Evolutionary conservation across 192 early-diverging fungal species (phyloP), one percentile per base, ranked within the genome.

Genomic region (Coemansia sp.): DNA sequence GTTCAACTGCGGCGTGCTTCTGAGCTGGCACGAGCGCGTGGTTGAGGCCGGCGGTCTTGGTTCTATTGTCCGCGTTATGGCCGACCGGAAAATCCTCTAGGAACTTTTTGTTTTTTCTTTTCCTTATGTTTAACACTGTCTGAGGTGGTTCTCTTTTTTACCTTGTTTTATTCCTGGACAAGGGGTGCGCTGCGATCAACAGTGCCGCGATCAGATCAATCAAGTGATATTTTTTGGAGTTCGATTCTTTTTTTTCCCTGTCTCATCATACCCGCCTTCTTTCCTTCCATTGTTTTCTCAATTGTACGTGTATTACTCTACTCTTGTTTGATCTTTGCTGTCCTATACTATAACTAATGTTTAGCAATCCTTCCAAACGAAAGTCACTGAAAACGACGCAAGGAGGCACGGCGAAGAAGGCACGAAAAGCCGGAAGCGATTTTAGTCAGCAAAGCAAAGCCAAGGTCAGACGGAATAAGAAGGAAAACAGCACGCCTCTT

Each of bases 11-110:
- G 88, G 88, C 13, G 85, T 93, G 56, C 70, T 98, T 64, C 80
- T 98, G 64, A 84, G 85, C 65, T 98, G 95, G 95, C 97, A 98
- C 68, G 95, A 98, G 66, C 94, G 96, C 83, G 91, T 96, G n/a
- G 88, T 89, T 22, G 94, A 97, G 78, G 87, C 89, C 55, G 91
- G 89, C 49, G 96, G 96, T 21, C 83, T 93, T 45, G 95, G 95
- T 16, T 87, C 87, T 36, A 94, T 98, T 69, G 91, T 97, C 42
- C 90, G 96, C 45, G 93, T 94, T n/a, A 87, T 97, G 80, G 91
- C 94, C 6, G 95, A 96, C 77, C 85, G 92, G 78, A 86, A 86
- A 72, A 88, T 88, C 48, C 85, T 95, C 18, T 89, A 69, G 73
- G 21, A 41, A 32, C 6, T 16, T 6, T 52, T 41, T 62, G 39